Evolutionary conservation across 257 asterid species (phyloP), one percentile per base, ranked within the genome.

Genomic region (Penstemon newberryi): DNA sequence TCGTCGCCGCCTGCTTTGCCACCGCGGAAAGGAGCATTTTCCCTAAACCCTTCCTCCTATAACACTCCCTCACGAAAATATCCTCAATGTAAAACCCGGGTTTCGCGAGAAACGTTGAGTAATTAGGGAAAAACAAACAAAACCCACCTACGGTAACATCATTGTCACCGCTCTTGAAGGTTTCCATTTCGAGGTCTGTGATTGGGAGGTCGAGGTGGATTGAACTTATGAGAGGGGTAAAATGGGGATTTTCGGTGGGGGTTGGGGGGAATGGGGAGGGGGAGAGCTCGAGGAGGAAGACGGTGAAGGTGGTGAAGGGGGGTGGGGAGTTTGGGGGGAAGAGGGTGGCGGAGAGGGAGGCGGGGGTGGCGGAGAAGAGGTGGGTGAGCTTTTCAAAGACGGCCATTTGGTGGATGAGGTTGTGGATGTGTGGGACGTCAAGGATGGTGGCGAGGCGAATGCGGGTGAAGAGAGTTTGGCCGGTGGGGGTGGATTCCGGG

Each of bases 71-170:
- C 77, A 93, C 94, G 41, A 86, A 91, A 8, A 93, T 72, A 53
- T 89, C 96, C 84, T 93, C 96, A 4, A 88, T 77, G 13, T 90
- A 89, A 10, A 93, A 81, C 75, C 97, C 96, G 3, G 96, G 94
- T 65, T 90, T 90, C 11, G 97, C 96, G 66, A 90, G 67, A 55
- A 90, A 88, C 8, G 92, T 19, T 12, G 97, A 88, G 39, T 90
- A 93, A 18, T 90, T 93, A 3, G 97, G 99, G 77, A 88, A 93
- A 63, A 93, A 90, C 74, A 93, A 66, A 40, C 82, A 89, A 47
- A 86, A 93, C 45, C 96, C 94, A 7, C 84, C 95, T 53, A 87
- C 78, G 0, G 70, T 64, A 2, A 56, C 83, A 33, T 78, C 84
- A 40, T 74, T 82, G 4, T 6, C 76, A 63, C 10, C 56, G 81